Conservation (phyloP, 1,284 basidiomycete species). For the Ganoderma boninense region DNA sequence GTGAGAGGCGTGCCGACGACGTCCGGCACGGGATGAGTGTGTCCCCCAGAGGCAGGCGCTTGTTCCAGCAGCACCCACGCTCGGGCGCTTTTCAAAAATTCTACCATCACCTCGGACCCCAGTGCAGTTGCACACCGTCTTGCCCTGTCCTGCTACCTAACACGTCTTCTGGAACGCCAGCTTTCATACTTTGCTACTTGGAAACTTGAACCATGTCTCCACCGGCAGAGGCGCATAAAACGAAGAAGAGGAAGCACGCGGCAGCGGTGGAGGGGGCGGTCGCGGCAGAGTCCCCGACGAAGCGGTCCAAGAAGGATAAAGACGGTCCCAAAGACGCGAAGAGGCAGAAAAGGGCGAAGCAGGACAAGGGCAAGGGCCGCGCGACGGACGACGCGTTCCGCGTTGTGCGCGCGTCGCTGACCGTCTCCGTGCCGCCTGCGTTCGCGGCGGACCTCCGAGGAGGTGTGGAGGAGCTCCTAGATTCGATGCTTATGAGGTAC, state of each 20-base stretch:
- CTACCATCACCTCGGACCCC: constrained; percentile 15
- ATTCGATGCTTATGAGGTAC: constrained; percentile 94
- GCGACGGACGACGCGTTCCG: constrained; percentile 66
- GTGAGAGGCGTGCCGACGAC: constrained; percentile 29
- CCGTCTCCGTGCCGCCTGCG: constrained; percentile 84
- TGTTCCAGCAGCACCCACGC: constrained; percentile 11
- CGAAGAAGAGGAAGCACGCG: constrained; percentile 64
- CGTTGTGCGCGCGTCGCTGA: constrained; percentile 70
- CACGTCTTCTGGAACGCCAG: too few relatives aligned
- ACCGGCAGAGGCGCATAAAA: constrained; percentile 39
- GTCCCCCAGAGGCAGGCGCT: constrained; percentile 9
- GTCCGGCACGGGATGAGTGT: constrained; percentile 21
- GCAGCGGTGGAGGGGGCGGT: constrained; percentile 36
- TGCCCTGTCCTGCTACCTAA: neutral
- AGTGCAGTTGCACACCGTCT: neutral
- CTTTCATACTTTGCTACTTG: neutral
- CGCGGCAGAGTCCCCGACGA: constrained; percentile 39
- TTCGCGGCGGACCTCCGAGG: constrained; percentile 75
- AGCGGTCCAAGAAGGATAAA: constrained; percentile 41
- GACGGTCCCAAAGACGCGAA: constrained; percentile 39
- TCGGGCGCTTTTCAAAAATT: constrained; percentile 31
- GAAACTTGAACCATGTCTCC: constrained; percentile 32
- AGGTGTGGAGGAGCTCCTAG: constrained; percentile 89
- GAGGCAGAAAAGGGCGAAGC: constrained; percentile 39
- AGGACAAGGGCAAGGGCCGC: constrained; percentile 54